Evolutionary conservation across 1,284 basidiomycete genomes (phyloP), one percentile per base, ranked within the genome.

Genomic region (Sporisorium exsertum): DNA sequence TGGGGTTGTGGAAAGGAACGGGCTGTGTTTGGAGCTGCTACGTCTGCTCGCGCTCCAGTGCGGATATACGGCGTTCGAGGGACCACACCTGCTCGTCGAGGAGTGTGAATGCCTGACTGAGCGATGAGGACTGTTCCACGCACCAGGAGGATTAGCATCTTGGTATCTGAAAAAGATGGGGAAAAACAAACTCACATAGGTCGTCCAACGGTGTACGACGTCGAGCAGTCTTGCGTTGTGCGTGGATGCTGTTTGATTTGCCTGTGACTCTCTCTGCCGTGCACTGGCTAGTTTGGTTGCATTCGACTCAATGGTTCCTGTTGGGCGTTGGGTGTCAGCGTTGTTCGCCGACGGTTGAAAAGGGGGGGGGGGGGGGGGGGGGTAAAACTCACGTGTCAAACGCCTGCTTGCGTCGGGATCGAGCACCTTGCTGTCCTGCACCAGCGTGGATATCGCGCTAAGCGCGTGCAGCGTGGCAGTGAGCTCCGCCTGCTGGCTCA

Each of bases 51-150:
- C 46, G 45, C 24, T 58, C 58, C 1, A 64, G 6, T 4, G 58
- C 18, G 1, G 56, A 7, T 2, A 63, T 8, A 10, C 56, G 27
- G 8, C 45, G 27, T 40, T 67, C 64, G 35, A 67, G 49, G 7
- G 40, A 3, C 15, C 43, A 32, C 2, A 69, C 33, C 13, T 69
- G 35, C 5, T 12, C 1, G 27, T 69, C 67, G 5, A 69, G 56
- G 4, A 56, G 2, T 8, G 60, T 64, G 42, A 69, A 69, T 24
- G 61, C 20, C 22, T 56, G 37, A 22, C 46, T 56, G 0, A 63
- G 33, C 1, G 57, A 59, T 20, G 20, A 20, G 13, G 67, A 64
- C 60, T 69, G 32, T 29, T 13, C 0, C 7, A 22, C 12, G 2
- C 13, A 18, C 46, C 46, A 4, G n/a, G n/a, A n/a, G n/a, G n/a